Conservation (phyloP, 2,329 filamentous ascomycete species). For the Fusarium acutatum region DNA sequence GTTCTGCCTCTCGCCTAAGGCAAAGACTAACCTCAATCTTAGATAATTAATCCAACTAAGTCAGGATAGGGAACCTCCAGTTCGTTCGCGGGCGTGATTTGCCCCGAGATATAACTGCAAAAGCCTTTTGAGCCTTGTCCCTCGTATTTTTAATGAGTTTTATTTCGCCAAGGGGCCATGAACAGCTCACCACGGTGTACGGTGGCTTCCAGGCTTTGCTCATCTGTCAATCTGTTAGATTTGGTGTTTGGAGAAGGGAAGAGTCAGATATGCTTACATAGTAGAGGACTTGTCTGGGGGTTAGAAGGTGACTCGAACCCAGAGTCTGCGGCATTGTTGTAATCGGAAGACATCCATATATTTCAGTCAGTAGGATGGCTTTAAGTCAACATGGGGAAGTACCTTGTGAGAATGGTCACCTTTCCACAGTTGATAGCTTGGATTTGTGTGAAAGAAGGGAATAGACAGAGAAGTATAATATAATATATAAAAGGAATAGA, state of each 20-base stretch:
- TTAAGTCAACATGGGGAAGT: not conserved
- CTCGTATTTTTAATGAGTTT: not conserved
- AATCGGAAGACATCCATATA: not conserved
- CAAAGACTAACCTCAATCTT: too few species aligned
- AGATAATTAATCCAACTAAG: too few species aligned
- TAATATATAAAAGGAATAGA: not conserved
- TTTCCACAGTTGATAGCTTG: not conserved
- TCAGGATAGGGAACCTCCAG: too few species aligned
- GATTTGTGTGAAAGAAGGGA: not conserved
- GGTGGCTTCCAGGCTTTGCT: not conserved
- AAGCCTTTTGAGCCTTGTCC: not conserved
- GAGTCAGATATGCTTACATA: not conserved
- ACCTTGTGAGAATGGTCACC: not conserved
- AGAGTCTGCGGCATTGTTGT: not conserved
- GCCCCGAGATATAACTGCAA: not conserved
- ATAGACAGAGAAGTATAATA: not conserved
- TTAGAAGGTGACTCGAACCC: accelerated
- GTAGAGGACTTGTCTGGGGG: accelerated
- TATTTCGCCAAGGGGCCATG: not conserved
- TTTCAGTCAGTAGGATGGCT: not conserved
- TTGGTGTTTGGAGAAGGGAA: not conserved
- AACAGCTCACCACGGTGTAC: not conserved
- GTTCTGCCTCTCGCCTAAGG: too few species aligned
- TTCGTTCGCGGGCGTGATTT: too few species aligned
- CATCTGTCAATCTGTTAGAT: not conserved